Evolutionary conservation across 75 land plant genomes (phyloP), one percentile per base, ranked within the genome.

Genomic region (Sequoia sempervirens): DNA sequence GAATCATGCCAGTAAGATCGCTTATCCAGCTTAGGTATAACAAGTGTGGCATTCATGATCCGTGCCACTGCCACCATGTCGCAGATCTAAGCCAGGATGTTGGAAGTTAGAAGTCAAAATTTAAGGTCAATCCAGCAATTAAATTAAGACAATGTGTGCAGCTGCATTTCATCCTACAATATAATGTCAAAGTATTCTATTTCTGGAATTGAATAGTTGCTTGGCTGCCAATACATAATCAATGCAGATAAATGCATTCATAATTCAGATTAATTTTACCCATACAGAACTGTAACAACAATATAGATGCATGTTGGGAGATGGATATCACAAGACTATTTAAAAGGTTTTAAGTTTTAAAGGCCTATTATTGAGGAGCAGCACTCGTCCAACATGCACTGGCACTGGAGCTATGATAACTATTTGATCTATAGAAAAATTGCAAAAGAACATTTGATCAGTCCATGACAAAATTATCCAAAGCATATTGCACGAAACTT

Each of bases 41-140:
- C 95, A 74, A 98, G 88, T 66, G 99, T 98, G 13, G 99, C 99
- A 93, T 98, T 96, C 81, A 98, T 87, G 14, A 98, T 88, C 26
- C 95, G 92, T 83, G 99, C 98, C 15, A 98, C 93, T 46, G 94
- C 99, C 69, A 98, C 99, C 99, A 98, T 98, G 84, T 98, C 99
- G 90, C 91, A 88, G 83, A 98, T 98, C 99, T 98, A 90, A 85
- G 80, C 72, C 61, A 43, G 46, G 37, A 83, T 13, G 23, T 32
- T 53, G 18, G 28, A 30, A 81, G 46, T 81, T 64, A 34, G 17
- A 81, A 81, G n/a, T 30, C 61, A 81, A 41, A 47, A 53, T 81
- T 53, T 8, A 34, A 81, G 40, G 7, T 34, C 32, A 2, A 6
- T 36, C 40, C 26, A 52, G 14, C 37, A 81, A 81, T 14, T 81